These are phyloP conservation scores for Rhynchospora breviuscula DNA, from an alignment of 176 grass and related monocot species.

Conservation along the genomic window DNA sequence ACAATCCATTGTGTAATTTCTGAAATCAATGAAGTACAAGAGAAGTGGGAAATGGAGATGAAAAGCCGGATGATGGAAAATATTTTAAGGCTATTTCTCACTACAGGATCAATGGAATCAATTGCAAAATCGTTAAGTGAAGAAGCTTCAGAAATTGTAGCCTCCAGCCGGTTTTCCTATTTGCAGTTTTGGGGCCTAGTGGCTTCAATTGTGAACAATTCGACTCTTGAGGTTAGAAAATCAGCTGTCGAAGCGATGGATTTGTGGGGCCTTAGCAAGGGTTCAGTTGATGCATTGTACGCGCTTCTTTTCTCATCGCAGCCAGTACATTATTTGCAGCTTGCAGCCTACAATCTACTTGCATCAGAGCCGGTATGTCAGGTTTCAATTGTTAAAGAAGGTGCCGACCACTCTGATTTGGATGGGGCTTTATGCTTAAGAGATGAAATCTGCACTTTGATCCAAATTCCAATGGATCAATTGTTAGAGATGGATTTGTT, in stretches of 20 bases:
- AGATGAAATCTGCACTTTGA: conserved; percentile 64
- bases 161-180: conserved; percentile 51
- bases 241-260: conserved; percentile 79
- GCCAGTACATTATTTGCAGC: conserved; percentile 68
- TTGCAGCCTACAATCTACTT: conserved; percentile 75
- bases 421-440: conserved; percentile 54
- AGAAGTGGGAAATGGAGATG: conserved; percentile 50
- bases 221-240: conserved; percentile 55
- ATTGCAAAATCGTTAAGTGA: conserved; percentile 49
- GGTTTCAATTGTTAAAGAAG: conserved; percentile 56
- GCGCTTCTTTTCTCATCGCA: conserved; percentile 71
- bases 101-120: conserved; percentile 67
- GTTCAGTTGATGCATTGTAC: conserved; percentile 61
- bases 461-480: conserved; percentile 54
- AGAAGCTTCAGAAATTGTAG: conserved; percentile 55
- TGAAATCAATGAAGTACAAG: conserved; percentile 38
- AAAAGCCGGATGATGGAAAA: conserved; percentile 59
- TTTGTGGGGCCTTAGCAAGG: conserved; percentile 83
- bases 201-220: conserved; percentile 63
- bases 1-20: conserved; percentile 60
- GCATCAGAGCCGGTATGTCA: conserved; percentile 57
- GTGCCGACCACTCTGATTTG: conserved; percentile 36
- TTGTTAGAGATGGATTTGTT: conserved; percentile 64
- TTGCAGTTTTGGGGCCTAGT: conserved; percentile 81
- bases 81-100: conserved; percentile 76